These are phyloP conservation scores for Dipteronia dyeriana DNA, from an alignment of 345 rosid species.

Conservation along the genomic window DNA sequence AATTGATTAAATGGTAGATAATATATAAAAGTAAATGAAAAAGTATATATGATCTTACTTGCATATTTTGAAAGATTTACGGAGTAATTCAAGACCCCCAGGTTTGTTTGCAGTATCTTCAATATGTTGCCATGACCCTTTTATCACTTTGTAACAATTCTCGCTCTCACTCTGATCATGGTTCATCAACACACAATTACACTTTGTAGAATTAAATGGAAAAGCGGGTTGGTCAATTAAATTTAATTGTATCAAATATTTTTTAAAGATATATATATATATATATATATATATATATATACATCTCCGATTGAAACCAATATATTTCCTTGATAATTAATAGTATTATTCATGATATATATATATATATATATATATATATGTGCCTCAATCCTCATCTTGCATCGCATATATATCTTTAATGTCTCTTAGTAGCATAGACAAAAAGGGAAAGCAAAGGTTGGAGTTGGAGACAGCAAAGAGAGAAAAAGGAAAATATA, in stretches of 20 bases:
- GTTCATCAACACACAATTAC: background rate
- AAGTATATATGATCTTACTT: constrained; percentile 27
- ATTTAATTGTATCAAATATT: no score
- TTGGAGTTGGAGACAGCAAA: background rate
- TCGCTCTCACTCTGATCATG: constrained; percentile 47
- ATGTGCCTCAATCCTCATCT: no score
- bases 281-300: no score
- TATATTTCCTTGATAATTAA: no score
- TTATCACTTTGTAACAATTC: constrained; percentile 61
- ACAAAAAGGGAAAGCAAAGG: background rate
- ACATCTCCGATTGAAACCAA: no score
- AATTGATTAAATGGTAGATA: background rate
- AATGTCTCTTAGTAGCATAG: background rate
- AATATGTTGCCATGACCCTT: constrained; percentile 48
- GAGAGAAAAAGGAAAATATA: background rate
- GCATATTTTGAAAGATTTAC: constrained; percentile 54
- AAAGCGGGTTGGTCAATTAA: no score
- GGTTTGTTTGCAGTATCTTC: constrained; percentile 27
- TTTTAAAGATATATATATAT: no score
- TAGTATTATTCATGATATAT: no score
- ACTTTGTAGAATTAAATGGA: no score
- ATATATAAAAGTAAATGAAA: background rate
- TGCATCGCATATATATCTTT: background rate
- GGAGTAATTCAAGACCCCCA: constrained; percentile 41
- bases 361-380: no score